Evolutionary conservation across 345 rosid species (phyloP), one percentile per base, ranked within the genome.

Genomic region (Dipteronia sinensis): DNA sequence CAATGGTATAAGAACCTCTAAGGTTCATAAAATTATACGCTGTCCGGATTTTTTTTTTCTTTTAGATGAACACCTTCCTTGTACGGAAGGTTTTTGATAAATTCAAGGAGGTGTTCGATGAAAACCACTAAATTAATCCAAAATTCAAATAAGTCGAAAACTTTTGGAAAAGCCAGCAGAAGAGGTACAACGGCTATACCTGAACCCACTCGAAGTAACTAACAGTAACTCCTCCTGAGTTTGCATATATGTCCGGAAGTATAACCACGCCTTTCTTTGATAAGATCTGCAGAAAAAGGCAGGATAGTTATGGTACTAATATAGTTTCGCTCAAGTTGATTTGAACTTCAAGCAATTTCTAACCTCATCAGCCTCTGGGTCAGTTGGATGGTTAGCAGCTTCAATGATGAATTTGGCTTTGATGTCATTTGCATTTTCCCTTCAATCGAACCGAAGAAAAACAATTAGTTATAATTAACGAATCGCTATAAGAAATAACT

Each of bases 161-260:
- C 10, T 66, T 58, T 25, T 64, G 6, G 25, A 58, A 69, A 70
- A 40, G 16, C 25, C 23, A 38, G 9, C 16, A 75, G 17, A 46
- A 31, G 10, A 64, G 65, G 16, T 20, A 10, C 20, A 20, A 67
- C 20, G 44, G 34, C 16, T 40, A 34, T 90, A 93, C 98, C 97
- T 93, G 98, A 81, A 93, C 99, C 99, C 97, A 96, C 83, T 96
- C 99, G 38, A 96, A 96, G 94, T 96, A 92, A 77, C 98, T 96
- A 63, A 96, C 98, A 6, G 98, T 94, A 22, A 96, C 99, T 80
- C 99, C 98, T 72, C 98, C 98, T 0, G 99, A 92, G 86, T 96
- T 96, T 20, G 99, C 95, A 83, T 89, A 92, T 73, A 94, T 94
- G 80, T 94, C 99, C 44, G 99, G 99, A 31, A 96, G 98, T 76